A percentile compares a stretch with the other conserved stretches of the same genome.
Conservation (phyloP, 257 asterid species). For the Fraxinus cuspidata region DNA sequence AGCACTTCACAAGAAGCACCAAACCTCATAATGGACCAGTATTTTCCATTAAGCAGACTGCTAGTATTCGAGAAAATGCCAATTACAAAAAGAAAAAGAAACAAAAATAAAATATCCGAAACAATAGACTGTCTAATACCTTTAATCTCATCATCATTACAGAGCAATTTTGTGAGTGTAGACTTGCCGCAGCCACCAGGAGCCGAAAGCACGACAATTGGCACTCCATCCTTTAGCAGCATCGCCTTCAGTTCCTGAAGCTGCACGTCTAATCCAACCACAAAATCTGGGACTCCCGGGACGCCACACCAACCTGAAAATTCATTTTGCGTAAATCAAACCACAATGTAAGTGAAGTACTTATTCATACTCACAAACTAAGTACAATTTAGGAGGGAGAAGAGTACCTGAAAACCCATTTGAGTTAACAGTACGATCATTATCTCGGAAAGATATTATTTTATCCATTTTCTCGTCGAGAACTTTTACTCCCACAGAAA, state of each 20-base stretch:
- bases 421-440: too few relatives aligned
- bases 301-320: conserved; percentile 26
- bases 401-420: not conserved
- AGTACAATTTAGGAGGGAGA: too few relatives aligned
- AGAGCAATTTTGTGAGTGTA: conserved; percentile 32
- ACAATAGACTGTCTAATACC: conserved; percentile 18
- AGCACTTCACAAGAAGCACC: too few relatives aligned
- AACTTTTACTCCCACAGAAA: conserved; percentile 19
- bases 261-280: conserved; percentile 34
- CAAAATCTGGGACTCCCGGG: conserved; percentile 27
- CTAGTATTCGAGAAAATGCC: too few relatives aligned
- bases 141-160: conserved; percentile 32
- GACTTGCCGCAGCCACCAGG: conserved; percentile 50
- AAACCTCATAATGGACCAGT: too few relatives aligned
- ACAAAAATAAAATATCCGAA: too few relatives aligned
- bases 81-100: too few relatives aligned
- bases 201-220: conserved; percentile 39
- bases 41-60: too few relatives aligned
- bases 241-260: conserved; percentile 30
- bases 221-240: conserved; percentile 22
- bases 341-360: too few relatives aligned
- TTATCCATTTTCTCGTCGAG: conserved; percentile 27
- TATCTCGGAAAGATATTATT: conserved; percentile 2
- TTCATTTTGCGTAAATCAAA: not conserved
- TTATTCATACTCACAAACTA: not conserved